Base-by-base conservation (phyloP, 2,329 filamentous ascomycete genomes). In the Hypoxylon rubiginosum region DNA sequence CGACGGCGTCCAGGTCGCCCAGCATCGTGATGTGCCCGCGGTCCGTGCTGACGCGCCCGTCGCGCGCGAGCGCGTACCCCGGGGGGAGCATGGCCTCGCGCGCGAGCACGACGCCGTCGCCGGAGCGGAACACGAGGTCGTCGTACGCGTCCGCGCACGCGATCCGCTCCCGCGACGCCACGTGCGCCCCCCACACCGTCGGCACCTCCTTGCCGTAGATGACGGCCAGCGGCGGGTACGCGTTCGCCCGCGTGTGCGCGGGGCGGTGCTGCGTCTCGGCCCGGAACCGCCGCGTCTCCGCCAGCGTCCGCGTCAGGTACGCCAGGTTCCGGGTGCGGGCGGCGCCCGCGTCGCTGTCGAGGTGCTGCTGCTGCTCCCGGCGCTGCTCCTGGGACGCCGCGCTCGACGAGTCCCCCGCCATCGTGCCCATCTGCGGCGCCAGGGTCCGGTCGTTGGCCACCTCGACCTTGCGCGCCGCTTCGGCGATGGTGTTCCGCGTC, bases 161-260 rank as follows among this genome's bases (percentile, higher is more conserved):
- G 70, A 97, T 97, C 0, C 86, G 89, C 58, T 95, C 93, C 3
- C 86, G 84, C 1, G 88, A 88, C 13, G 86, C 81, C 0, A 98
- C 93, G 48, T 90, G 89, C 0, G 92, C 93, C 0, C 91, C 93
- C 75, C 90, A 93, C 0, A 97, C 92, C 0, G 94, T 97, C 0
- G 94, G 94, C 0, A 91, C 92, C 24, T 89, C 89, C 77, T 97
- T 97, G 60, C 92, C 92, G 79, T 97, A 97, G 8, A 98, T 87
- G 50, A 97, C 86, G 0, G 92, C 90, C 11, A 92, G 83, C 0
- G 95, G 94, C 2, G 94, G 94, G 74, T 97, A 97, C 0, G 78
- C 76, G 75, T 97, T 97, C n/a, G 83, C 76, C 0, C 80, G 78
- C 15, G 89, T 86, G 72, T 91, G 89, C 0, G 78, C 71, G 0